Conservation (phyloP, 73 alveolate genomes). For the Tetrahymena malaccensis region DNA sequence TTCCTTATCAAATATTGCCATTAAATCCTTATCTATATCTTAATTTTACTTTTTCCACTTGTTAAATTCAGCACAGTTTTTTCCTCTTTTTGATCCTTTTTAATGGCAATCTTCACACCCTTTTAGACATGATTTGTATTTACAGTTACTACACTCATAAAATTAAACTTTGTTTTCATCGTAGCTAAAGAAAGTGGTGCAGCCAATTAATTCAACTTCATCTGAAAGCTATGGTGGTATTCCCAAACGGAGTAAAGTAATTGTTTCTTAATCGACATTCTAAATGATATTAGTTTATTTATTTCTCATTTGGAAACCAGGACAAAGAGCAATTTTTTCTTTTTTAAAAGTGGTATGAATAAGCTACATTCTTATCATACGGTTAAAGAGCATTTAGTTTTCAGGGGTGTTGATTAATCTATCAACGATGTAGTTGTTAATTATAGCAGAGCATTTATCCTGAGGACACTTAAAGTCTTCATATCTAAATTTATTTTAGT, state of each 20-base stretch:
- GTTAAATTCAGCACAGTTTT: background rate
- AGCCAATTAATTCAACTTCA: background rate
- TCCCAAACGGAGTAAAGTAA: background rate
- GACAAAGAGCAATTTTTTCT: background rate
- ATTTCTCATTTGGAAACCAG: background rate
- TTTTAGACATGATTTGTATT: background rate
- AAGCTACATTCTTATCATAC: background rate
- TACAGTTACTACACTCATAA: background rate
- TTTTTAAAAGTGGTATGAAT: background rate
- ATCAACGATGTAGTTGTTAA: background rate
- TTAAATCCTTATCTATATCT: background rate
- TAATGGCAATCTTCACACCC: background rate
- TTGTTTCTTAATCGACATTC: background rate
- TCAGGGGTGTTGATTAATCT: background rate
- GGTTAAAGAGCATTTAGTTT: background rate
- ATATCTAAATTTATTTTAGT: background rate
- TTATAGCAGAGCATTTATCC: background rate
- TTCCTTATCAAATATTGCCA: background rate
- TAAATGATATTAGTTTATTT: background rate
- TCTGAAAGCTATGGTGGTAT: background rate
- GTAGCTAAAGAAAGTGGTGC: background rate
- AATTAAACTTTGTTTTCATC: background rate
- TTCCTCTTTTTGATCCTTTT: background rate
- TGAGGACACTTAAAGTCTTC: background rate
- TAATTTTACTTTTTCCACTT: background rate